Evolutionary conservation across 768 basidiomycete genomes (phyloP), one percentile per base, ranked within the genome.

Genomic region (Trametes villosa): DNA sequence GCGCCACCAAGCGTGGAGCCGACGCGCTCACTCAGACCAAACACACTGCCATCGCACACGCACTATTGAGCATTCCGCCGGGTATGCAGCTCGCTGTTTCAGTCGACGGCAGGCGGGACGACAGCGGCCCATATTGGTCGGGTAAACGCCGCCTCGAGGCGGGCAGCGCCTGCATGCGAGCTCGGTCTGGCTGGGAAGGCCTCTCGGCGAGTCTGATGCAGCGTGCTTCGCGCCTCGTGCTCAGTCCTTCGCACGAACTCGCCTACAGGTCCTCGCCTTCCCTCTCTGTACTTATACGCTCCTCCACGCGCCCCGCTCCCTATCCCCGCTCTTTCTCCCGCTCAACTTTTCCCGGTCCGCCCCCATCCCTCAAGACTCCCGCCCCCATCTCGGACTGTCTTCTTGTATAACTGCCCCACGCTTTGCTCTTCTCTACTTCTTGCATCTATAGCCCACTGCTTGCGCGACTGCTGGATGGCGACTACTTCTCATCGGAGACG

Each of bases 161-260:
- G 22, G 36, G 30, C 11, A 30, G 47, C 48, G n/a, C n/a, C n/a
- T n/a, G n/a, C n/a, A n/a, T n/a, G n/a, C n/a, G n/a, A 29, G 49
- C 22, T 24, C 24, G 44, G 6, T 20, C 49, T 53, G 40, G 53
- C 52, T 48, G 51, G 53, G 57, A 53, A 50, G 59, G 20, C 15
- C 22, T 15, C 15, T 27, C 52, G 40, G 26, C 38, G 53, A 17
- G 49, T 59, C 63, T 64, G 63, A 64, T 64, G 63, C 62, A 50
- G 46, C 57, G 59, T 60, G 59, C 55, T 53, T 54, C 45, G 11
- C 54, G 63, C 63, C 63, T 64, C 63, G 63, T 64, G 63, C 48
- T 33, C 50, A 20, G 15, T 33, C 34, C 49, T 41, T 57, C 52
- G 52, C 59, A 53, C 59, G 45, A 49, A 47, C 56, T 49, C 56